Base-by-base conservation (phyloP, 768 basidiomycete genomes). In the Mrakia hoshinonis region DNA sequence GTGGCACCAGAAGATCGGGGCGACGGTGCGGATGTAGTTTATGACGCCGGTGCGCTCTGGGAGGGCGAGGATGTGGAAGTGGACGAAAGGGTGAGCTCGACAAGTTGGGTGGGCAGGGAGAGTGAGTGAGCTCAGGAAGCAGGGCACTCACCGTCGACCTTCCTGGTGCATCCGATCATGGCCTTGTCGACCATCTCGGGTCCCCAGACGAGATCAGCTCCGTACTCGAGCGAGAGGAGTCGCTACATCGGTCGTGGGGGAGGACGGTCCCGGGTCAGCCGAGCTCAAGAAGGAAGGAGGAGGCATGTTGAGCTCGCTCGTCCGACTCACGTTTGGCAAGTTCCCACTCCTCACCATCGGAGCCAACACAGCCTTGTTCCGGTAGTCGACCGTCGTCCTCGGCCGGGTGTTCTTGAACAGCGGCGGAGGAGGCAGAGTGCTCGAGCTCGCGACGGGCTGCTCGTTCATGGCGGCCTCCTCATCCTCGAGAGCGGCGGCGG, bases 301-400 rank as follows among this genome's bases (percentile, higher is more conserved):
- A n/a, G n/a, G n/a, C n/a, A n/a, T n/a, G n/a, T n/a, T 63, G 34
- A 71, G 63, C 60, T 75, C 68, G 73, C 26, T 68, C 49, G 38
- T 15, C 22, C 20, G 39, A 48, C 34, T 13, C 39, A 63, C 29
- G 24, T 51, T 31, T 15, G 2, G 63, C 39, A n/a, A 80, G 74
- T 89, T 88, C 73, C 93, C 91, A 70, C 91, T 95, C 77, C 93
- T 85, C 66, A 99, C 96, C 96, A 99, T 99, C 1, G 96, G 96
- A 3, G 96, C 95, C n/a, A 99, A 85, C 77, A 96, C 89, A 38
- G 97, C 82, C 12, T 92, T 94, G 81, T 91, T 84, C 74, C 87
- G 88, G 82, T 92, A 99, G 74, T 91, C 79, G 3, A 83, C 46
- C 70, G 46, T 51, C 0, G 67, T 47, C 52, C 39, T 43, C 1